Percentiles rank a stretch among this genome's conserved stretches.
phyloP scores from a whole-genome alignment of 2,329 filamentous ascomycete genomes.

The Colletotrichum neosansevieriae region DNA sequence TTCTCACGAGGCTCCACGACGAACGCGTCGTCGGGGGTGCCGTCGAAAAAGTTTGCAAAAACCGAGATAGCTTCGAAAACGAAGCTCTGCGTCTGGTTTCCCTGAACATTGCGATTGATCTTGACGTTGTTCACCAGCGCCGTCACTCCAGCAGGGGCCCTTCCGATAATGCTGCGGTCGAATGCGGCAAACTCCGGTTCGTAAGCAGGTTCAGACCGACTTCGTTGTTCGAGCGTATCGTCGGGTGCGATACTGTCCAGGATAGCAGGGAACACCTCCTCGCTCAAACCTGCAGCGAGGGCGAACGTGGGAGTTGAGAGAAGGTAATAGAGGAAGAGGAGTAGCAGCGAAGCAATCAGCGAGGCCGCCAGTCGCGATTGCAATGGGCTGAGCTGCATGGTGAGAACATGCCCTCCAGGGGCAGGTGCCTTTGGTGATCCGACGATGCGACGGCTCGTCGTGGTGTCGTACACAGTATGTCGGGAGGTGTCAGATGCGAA shows the following conservation, averaged over 20 bases:
- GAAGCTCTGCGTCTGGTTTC: conserved; percentile 74
- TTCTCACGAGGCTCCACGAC: conserved; percentile 39
- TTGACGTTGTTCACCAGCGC: conserved; percentile 74
- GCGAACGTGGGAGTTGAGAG: conserved; percentile 71
- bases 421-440: conserved; percentile 41
- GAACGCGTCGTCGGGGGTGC: conserved; percentile 23
- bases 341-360: conserved; percentile 68
- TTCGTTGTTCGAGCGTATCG: conserved; percentile 41
- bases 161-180: conserved; percentile 72
- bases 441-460: conserved; percentile 14
- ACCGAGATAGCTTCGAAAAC: conserved; percentile 70
- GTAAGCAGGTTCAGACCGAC: conserved; percentile 55
- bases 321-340: conserved; percentile 71
- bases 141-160: conserved; percentile 64
- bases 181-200: conserved; percentile 72
- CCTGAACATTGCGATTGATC: conserved; percentile 67
- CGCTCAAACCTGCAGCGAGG: conserved; percentile 67
- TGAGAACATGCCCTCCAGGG: conserved; percentile 58
- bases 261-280: conserved; percentile 42
- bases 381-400: conserved; percentile 73
- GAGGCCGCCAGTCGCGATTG: conserved; percentile 80
- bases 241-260: conserved; percentile 42
- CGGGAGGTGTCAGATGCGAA: not conserved
- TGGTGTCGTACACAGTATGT: not conserved
- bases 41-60: conserved; percentile 51